Percentiles rank a stretch among this genome's conserved stretches.
Evolutionary conservation across 495 filamentous ascomycete species (phyloP).

Genomic region (Daldinia grandis): DNA sequence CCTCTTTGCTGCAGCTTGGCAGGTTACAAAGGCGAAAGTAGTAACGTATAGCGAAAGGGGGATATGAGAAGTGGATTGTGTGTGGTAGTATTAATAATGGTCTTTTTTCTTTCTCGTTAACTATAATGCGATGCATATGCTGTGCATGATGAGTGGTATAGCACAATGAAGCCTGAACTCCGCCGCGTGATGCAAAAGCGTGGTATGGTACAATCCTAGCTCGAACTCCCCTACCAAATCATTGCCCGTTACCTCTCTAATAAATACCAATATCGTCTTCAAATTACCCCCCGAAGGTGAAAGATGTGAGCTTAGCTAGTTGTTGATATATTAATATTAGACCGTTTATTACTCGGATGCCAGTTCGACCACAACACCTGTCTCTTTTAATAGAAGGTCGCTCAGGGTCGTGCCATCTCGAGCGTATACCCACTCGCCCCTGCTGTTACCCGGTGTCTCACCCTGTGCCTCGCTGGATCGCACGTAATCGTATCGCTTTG

Average conservation of each 20-base stretch:
- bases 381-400: constrained; percentile 74
- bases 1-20: constrained; percentile 1
- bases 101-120: background rate
- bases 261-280: background rate
- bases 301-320: background rate
- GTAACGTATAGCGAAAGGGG: background rate
- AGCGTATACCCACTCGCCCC: constrained; percentile 84
- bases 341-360: background rate
- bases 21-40: too few relatives aligned
- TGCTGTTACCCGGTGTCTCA: constrained; percentile 75
- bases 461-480: constrained; percentile 72
- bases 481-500: constrained; percentile 92
- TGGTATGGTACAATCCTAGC: constrained; percentile 12
- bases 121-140: background rate
- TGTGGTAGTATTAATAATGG: background rate
- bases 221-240: constrained; percentile 8
- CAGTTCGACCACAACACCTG: constrained; percentile 58
- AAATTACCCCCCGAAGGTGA: constrained; percentile 1
- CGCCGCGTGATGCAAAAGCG: constrained; percentile 12
- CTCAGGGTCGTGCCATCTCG: constrained; percentile 79
- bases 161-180: constrained; percentile 3
- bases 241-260: background rate
- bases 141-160: constrained; percentile 16
- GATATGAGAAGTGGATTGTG: background rate
- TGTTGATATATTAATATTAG: constrained; percentile 1